Percentiles rank a stretch among this genome's conserved stretches.
phyloP scores from a whole-genome alignment of 768 basidiomycete species.

The Tulasnella sp. region DNA sequence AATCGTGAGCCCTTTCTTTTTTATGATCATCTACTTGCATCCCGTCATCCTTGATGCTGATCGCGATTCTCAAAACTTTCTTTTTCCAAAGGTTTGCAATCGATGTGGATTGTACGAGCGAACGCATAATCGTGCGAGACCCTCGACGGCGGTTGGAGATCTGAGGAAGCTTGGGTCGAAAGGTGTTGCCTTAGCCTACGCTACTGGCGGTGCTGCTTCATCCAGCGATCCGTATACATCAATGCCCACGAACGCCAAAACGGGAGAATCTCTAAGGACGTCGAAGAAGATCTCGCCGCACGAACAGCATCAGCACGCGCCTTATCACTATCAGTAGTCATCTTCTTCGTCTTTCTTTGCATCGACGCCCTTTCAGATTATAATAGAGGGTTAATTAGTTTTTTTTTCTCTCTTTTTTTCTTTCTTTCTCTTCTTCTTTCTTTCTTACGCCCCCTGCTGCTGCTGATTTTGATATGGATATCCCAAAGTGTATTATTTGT shows the following conservation, averaged over 20 bases:
- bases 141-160: conserved; percentile 23
- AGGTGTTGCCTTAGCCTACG: conserved; percentile 7
- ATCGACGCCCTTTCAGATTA: no score
- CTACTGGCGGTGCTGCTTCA: not conserved
- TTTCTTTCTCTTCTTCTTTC: no score
- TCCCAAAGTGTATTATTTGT: no score
- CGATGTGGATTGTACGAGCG: conserved; percentile 88
- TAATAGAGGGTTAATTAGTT: no score
- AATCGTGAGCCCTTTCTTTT: conserved; percentile 36
- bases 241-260: conserved; percentile 7
- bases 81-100: conserved; percentile 48
- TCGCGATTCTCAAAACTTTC: no score
- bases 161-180: conserved; percentile 1
- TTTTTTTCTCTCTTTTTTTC: no score
- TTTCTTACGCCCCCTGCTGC: no score
- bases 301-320: not conserved
- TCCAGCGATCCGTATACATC: not conserved
- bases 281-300: conserved; percentile 11
- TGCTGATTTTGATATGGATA: no score
- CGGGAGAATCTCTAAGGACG: conserved; percentile 5
- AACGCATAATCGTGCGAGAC: conserved; percentile 71
- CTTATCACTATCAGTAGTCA: not conserved
- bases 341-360: no score
- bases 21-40: not conserved
- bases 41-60: not conserved